Evolutionary conservation across 495 filamentous ascomycete genomes (phyloP), one percentile per base, ranked within the genome.

Genomic region (Podospora bellae-mahoneyi): DNA sequence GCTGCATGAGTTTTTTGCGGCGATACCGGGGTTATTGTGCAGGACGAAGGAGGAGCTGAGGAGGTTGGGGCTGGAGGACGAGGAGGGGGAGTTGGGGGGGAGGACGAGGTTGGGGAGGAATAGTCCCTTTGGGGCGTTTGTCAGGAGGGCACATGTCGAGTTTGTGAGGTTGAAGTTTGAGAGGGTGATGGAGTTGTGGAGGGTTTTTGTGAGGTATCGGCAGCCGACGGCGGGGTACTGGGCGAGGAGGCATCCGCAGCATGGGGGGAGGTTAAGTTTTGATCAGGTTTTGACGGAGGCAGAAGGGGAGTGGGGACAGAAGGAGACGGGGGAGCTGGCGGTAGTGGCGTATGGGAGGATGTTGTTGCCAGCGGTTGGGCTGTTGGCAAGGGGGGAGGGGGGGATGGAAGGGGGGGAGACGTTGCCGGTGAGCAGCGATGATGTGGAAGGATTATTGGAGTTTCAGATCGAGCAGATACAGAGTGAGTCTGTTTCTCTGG

Each of bases 381-480:
- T 0, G 30, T 32, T 32, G 30, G 23, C 1, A 23, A 23, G 23
- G 23, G 23, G 1, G 23, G 23, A 23, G 23, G 80, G 81, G 10
- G 66, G 67, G 3, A 1, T 32, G 4, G 39, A 10, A 13, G 39
- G 13, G 7, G 9, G 39, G 39, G 39, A 48, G 15, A 72, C 75
- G 5, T 59, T 79, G 34, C 76, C 78, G 4, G 80, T 92, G 60
- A 95, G 92, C 72, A 87, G 87, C 0, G 91, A 96, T 67, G 94
- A 97, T 74, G 84, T 96, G 10, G 92, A 96, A 75, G 87, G 87
- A 20, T 79, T 97, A 55, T 72, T 97, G 26, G 93, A 97, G 68
- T 95, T 93, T 70, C 94, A 97, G 77, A 87, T 97, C 30, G 88
- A 90, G 60, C 87, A 90, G 74, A 85, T 97, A 77, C 93, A 97